phyloP scores from a whole-genome alignment of 768 basidiomycete genomes.

The Suillus variegatus region DNA sequence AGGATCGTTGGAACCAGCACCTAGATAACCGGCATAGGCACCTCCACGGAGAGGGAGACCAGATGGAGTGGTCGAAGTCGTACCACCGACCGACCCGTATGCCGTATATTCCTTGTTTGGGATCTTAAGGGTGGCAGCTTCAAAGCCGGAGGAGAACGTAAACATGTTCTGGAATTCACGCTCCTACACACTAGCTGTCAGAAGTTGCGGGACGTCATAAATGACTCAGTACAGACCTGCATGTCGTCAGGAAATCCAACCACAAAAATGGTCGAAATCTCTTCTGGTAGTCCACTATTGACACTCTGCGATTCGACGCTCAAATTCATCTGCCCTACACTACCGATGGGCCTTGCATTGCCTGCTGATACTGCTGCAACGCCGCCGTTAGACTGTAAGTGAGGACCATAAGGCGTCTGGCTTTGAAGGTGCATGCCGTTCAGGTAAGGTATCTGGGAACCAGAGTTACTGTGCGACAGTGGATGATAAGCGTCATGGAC shows the following conservation, averaged over 20 bases:
- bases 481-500: conserved; percentile 36
- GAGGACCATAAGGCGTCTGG: conserved; percentile 77
- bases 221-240: conserved; percentile 61
- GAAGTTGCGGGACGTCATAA: conserved; percentile 11
- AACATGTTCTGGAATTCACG: conserved; percentile 99
- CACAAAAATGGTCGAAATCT: conserved; percentile 96
- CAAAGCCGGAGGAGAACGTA: conserved; percentile 93
- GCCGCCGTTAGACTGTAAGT: conserved; percentile 49
- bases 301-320: conserved; percentile 23
- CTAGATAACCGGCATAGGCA: conserved; percentile 37
- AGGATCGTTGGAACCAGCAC: conserved; percentile 67
- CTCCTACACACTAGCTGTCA: conserved; percentile 56
- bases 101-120: conserved; percentile 89
- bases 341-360: conserved; percentile 27
- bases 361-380: conserved; percentile 22
- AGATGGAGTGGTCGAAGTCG: conserved; percentile 27
- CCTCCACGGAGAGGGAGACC: conserved; percentile 37
- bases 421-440: conserved; percentile 58
- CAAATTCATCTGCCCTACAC: conserved; percentile 31
- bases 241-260: conserved; percentile 99
- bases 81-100: conserved; percentile 52
- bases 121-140: conserved; percentile 96
- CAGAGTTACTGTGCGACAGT: conserved; percentile 32
- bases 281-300: conserved; percentile 55
- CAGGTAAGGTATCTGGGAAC: conserved; percentile 36